A percentile compares a stretch with the other conserved stretches of the same genome.
These are phyloP conservation scores for Myxozyma nipponensis DNA, from an alignment of 805 yeast species.

Conservation along the genomic window DNA sequence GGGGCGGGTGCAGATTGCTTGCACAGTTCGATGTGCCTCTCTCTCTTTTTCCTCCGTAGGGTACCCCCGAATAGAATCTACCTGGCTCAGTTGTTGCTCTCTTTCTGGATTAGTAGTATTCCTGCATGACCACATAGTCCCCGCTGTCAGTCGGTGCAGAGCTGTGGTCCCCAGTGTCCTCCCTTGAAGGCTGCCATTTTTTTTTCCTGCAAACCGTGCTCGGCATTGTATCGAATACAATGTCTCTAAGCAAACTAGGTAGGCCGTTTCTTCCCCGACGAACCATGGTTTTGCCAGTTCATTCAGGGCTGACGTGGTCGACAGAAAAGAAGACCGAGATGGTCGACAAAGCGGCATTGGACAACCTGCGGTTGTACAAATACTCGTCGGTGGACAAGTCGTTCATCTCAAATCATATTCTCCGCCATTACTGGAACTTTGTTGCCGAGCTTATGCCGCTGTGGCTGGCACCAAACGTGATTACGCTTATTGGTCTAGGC, in stretches of 20 bases:
- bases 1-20: no score
- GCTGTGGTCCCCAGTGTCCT: no score
- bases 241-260: neutral
- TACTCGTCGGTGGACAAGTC: conserved; percentile 68
- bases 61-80: no score
- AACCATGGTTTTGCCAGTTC: neutral
- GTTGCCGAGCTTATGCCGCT: conserved; percentile 78
- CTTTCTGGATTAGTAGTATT: no score
- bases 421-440: conserved; percentile 82
- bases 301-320: neutral
- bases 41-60: no score
- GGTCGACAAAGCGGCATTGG: conserved; percentile 27
- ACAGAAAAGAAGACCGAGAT: conserved; percentile 15
- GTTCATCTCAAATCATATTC: conserved; percentile 64
- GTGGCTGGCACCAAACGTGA: conserved; percentile 92
- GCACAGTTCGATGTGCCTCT: no score
- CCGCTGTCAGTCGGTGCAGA: no score
- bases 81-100: no score
- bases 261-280: neutral
- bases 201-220: no score
- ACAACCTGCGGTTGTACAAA: conserved; percentile 31
- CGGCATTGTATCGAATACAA: no score
- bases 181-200: no score
- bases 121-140: no score
- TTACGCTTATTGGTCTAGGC: conserved; percentile 73